Percentiles rank a stretch among this genome's conserved stretches.
phyloP scores from a whole-genome alignment of 306 rosid species.

The Geum urbanum region DNA sequence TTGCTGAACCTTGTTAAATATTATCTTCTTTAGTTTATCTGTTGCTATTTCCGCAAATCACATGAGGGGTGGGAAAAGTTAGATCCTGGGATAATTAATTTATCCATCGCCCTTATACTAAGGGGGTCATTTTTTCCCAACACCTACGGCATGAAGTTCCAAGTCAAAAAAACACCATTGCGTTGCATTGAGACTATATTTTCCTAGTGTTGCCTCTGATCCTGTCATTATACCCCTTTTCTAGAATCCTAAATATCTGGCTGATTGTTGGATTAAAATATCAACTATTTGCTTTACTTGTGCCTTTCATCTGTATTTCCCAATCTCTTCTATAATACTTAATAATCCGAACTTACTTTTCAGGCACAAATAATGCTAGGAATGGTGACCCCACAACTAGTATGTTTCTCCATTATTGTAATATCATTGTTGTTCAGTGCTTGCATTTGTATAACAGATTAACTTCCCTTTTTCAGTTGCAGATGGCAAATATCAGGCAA shows the following conservation, averaged over 20 bases:
- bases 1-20: too few species aligned
- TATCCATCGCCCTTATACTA: too few species aligned
- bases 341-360: constrained; percentile 24
- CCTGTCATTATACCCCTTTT: background rate
- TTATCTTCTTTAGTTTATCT: too few species aligned
- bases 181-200: background rate
- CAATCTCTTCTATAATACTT: background rate
- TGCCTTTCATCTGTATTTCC: background rate
- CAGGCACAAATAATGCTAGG: constrained; percentile 99
- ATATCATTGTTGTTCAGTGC: constrained; percentile 2
- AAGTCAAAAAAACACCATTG: background rate
- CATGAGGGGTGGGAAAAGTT: too few species aligned
- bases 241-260: background rate
- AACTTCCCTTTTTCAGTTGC: constrained; percentile 50
- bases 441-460: constrained; percentile 7
- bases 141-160: background rate
- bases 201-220: background rate
- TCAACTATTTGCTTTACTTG: background rate
- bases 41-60: too few species aligned
- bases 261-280: background rate
- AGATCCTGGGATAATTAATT: too few species aligned
- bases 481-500: constrained; percentile 71
- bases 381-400: constrained; percentile 91
- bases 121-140: too few species aligned
- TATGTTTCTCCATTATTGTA: constrained; percentile 36